These are phyloP conservation scores for Hibiscus syriacus DNA, from an alignment of 345 rosid genomes.

Conservation along the genomic window DNA sequence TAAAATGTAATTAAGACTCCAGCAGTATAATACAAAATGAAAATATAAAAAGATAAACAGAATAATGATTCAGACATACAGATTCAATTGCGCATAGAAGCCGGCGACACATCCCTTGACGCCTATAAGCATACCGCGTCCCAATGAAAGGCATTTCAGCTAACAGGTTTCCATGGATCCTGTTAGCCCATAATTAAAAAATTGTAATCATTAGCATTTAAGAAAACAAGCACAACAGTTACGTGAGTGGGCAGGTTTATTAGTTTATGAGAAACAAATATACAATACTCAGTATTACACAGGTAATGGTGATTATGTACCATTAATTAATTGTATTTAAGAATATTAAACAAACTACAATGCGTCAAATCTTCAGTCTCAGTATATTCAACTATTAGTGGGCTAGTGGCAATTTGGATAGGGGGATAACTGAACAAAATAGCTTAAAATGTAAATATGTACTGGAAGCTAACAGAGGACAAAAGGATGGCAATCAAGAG, in stretches of 20 bases:
- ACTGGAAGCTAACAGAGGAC: neutral
- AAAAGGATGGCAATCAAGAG: neutral
- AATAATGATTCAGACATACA: conserved; percentile 36
- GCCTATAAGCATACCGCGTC: conserved; percentile 75
- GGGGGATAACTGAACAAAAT: neutral
- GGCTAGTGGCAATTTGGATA: neutral
- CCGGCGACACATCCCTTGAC: conserved; percentile 94
- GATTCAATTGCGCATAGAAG: conserved; percentile 76
- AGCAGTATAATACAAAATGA: neutral
- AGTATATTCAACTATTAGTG: neutral
- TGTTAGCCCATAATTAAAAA: conserved; percentile 21
- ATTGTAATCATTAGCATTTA: conserved; percentile 6
- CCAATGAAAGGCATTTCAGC: conserved; percentile 99
- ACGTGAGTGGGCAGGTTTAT: neutral
- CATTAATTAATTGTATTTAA: neutral
- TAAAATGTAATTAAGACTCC: neutral
- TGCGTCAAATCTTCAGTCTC: neutral
- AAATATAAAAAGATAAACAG: neutral
- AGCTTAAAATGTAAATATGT: neutral
- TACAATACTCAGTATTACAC: neutral
- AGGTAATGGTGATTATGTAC: neutral
- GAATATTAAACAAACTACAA: neutral
- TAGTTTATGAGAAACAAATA: neutral
- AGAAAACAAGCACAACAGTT: neutral
- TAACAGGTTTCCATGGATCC: conserved; percentile 72